Percentiles rank a stretch among this genome's conserved stretches.
Conservation (phyloP, 352 stramenopile genomes). For the Pythium dissotocum region DNA sequence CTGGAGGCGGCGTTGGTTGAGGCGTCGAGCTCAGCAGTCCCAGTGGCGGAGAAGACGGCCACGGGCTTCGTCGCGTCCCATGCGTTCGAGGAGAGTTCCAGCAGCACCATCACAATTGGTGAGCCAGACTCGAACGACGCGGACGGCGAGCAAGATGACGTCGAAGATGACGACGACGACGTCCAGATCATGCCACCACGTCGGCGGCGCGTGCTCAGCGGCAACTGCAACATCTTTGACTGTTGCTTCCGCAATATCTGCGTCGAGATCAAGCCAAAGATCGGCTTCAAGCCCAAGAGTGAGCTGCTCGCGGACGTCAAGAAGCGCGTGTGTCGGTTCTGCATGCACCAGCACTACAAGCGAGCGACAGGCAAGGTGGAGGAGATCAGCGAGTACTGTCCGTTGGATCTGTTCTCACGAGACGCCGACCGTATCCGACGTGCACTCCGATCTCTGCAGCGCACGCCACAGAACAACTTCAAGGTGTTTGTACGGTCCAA, state of each 20-base stretch:
- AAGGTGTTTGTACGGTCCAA: conserved; percentile 86
- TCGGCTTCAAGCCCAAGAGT: conserved; percentile 69
- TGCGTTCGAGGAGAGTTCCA: conserved; percentile 1
- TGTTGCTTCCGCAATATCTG: conserved; percentile 86
- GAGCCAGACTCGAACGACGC: conserved; percentile 7
- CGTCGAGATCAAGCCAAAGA: conserved; percentile 89
- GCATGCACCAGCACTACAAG: conserved; percentile 91
- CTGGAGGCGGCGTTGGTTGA: conserved; percentile 10
- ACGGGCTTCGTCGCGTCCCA: background rate
- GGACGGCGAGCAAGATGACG: conserved; percentile 32
- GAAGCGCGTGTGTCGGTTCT: conserved; percentile 75
- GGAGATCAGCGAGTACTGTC: conserved; percentile 83
- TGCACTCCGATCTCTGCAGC: conserved; percentile 64
- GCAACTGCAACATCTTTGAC: conserved; percentile 72
- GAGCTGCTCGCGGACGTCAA: conserved; percentile 62
- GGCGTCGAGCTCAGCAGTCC: background rate
- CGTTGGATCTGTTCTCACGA: conserved; percentile 79
- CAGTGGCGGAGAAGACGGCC: background rate
- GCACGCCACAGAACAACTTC: conserved; percentile 90
- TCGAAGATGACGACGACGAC: conserved; percentile 10
- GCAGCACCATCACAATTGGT: conserved; percentile 16
- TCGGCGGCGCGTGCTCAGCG: conserved; percentile 34
- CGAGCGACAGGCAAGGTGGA: conserved; percentile 68
- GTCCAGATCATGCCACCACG: conserved; percentile 16
- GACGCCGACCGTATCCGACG: conserved; percentile 54